A percentile compares a stretch with the other conserved stretches of the same genome.
Evolutionary conservation across 306 rosid genomes (phyloP).

Genomic region (Cicer judaicum): DNA sequence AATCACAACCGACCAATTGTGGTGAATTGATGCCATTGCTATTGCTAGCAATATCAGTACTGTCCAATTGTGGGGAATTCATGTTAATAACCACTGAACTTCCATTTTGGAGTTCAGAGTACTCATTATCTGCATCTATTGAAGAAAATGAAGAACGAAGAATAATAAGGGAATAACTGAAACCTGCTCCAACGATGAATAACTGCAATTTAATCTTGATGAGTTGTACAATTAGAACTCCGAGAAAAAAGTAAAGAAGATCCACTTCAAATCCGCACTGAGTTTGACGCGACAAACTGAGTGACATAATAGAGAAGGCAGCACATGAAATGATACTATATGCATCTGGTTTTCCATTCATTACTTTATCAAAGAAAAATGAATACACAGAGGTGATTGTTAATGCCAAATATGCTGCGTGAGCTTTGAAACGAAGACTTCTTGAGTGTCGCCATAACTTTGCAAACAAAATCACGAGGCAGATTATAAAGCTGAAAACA

Average conservation of each 20-base stretch:
- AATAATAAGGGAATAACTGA: background rate
- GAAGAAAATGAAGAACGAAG: conserved; percentile 14
- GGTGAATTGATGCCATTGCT: background rate
- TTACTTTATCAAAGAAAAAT: background rate
- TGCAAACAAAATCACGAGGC: background rate
- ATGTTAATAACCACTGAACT: background rate
- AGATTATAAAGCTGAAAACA: background rate
- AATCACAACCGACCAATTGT: background rate
- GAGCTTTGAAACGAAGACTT: background rate
- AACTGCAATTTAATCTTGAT: conserved; percentile 26
- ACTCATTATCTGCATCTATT: background rate
- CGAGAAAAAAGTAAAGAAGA: conserved; percentile 11
- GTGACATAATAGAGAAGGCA: conserved; percentile 21
- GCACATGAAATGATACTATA: conserved; percentile 24
- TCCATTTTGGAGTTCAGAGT: background rate
- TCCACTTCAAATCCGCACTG: conserved; percentile 25
- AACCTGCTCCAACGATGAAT: background rate
- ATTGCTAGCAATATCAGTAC: background rate
- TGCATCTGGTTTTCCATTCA: conserved; percentile 24
- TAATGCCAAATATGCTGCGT: background rate
- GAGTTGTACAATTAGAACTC: conserved; percentile 29
- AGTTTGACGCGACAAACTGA: conserved; percentile 14
- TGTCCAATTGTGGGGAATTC: background rate
- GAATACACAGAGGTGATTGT: background rate
- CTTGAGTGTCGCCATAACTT: background rate